phyloP scores from a whole-genome alignment of 2,329 filamentous ascomycete species.

The Biscogniauxia marginata region DNA sequence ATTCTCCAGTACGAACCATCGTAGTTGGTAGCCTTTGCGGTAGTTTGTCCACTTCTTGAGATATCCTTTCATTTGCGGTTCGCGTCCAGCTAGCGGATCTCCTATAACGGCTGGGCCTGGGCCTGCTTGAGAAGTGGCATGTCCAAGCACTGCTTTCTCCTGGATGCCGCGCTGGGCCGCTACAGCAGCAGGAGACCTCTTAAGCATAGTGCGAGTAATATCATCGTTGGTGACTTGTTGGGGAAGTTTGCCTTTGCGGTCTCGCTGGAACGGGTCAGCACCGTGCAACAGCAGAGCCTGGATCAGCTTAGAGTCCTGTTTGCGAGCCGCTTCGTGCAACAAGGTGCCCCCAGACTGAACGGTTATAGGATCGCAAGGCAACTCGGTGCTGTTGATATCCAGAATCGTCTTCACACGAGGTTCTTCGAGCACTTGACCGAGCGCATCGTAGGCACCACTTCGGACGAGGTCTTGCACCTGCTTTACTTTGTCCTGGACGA shows the following conservation, averaged over 20 bases:
- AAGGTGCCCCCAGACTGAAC: slow-evolving; percentile 84
- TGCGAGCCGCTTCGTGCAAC: slow-evolving; percentile 88
- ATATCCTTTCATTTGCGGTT: slow-evolving; percentile 98
- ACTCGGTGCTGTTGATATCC: slow-evolving; percentile 89
- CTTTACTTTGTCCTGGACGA: slow-evolving; percentile 80
- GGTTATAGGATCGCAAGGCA: slow-evolving; percentile 77
- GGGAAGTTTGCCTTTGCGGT: slow-evolving; percentile 91
- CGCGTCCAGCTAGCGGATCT: slow-evolving; percentile 70
- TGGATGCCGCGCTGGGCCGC: slow-evolving; percentile 94
- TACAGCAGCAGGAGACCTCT: slow-evolving; percentile 90
- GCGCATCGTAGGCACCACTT: slow-evolving; percentile 68
- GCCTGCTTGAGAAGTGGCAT: slow-evolving; percentile 56
- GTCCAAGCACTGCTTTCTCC: slow-evolving; percentile 92
- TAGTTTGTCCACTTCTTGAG: slow-evolving; percentile 99
- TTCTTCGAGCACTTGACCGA: slow-evolving; percentile 82
- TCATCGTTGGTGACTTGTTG: slow-evolving; percentile 98
- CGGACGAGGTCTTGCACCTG: slow-evolving; percentile 79
- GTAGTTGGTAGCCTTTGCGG: slow-evolving; percentile 90
- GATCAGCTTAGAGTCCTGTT: slow-evolving; percentile 82
- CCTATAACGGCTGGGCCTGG: slow-evolving; percentile 51
- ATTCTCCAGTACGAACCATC: slow-evolving; percentile 98
- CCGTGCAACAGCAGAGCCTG: slow-evolving; percentile 90
- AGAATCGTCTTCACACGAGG: slow-evolving; percentile 80
- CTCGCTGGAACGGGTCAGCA: slow-evolving; percentile 91
- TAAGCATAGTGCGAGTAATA: slow-evolving; percentile 80